phyloP scores from a whole-genome alignment of 345 rosid species.

The Ceriops tagal region DNA sequence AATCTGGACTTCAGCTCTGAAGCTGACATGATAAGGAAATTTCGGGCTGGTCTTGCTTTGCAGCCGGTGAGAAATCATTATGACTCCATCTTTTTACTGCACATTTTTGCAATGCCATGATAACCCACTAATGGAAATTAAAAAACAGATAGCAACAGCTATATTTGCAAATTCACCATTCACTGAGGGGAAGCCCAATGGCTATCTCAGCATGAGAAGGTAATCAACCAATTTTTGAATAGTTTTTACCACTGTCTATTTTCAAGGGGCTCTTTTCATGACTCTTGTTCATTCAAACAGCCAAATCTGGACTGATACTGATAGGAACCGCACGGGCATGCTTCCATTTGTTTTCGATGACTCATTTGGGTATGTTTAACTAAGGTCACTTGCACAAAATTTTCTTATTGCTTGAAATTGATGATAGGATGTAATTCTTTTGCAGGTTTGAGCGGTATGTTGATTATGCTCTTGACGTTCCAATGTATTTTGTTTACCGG shows the following conservation, averaged over 20 bases:
- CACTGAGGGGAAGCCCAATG: constrained; percentile 95
- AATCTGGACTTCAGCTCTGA: constrained; percentile 93
- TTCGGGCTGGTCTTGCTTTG: constrained; percentile 91
- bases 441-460: constrained; percentile 97
- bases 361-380: constrained; percentile 74
- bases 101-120: constrained; percentile 9
- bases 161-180: constrained; percentile 98
- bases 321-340: constrained; percentile 88
- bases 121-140: constrained; percentile 31
- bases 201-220: constrained; percentile 99
- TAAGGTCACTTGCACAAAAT: not conserved
- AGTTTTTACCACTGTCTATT: constrained; percentile 2
- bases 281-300: constrained; percentile 44
- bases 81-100: constrained; percentile 3
- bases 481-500: constrained; percentile 95
- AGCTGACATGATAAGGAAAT: constrained; percentile 97
- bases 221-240: constrained; percentile 19
- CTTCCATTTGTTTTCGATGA: constrained; percentile 94
- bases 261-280: constrained; percentile 10
- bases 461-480: constrained; percentile 97
- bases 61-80: constrained; percentile 72
- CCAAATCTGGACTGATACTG: constrained; percentile 96
- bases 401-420: not conserved
- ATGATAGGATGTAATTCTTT: constrained; percentile 4
- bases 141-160: constrained; percentile 91